Base-by-base conservation (phyloP, 192 early-diverging fungal species). In the Rhizoclosmatium globosum region DNA sequence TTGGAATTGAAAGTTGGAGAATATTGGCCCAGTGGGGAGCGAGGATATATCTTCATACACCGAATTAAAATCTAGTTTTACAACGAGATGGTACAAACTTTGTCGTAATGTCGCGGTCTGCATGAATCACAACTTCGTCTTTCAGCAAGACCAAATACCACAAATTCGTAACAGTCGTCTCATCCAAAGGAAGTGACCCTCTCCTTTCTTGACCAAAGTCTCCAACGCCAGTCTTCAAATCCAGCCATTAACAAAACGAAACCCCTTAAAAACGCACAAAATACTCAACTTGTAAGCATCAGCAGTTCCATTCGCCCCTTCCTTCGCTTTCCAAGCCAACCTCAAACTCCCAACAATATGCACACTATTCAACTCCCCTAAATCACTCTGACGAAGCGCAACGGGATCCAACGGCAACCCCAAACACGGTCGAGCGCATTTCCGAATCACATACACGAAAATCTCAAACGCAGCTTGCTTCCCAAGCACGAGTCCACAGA, bases 311-410 rank as follows among this genome's bases (percentile, higher is more conserved):
- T 74, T 62, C 17, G 72, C 60, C 4, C 21, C 72, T 21, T 64
- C 64, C 47, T 46, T 19, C 23, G 11, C 3, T 42, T 41, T 59
- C 74, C 74, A 76, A 4, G 62, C 74, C 1, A 76, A 11, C 45
- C 74, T 59, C 64, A 76, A 67, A 56, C 23, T 46, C 64, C 74
- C 74, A 23, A 59, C 39, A 13, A 76, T 9, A 57, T 76, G 64
- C 21, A 67, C 74, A 53, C 44, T 43, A 56, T 76, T 42, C 41
- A 59, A 38, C 38, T 76, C 74, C 21, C 74, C 74, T 17, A 76
- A 15, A 53, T 67, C 62, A 6, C 15, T 64, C 38, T 64, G 58
- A 4, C 19, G 38, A 7, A 66, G 17, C 4, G 74, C 17, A 9
- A 76, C 39, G 15, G 47, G 38, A 67, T 76, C 74, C 64, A 76